phyloP scores from a whole-genome alignment of 2,329 filamentous ascomycete genomes.

The Sclerotinia minor region DNA sequence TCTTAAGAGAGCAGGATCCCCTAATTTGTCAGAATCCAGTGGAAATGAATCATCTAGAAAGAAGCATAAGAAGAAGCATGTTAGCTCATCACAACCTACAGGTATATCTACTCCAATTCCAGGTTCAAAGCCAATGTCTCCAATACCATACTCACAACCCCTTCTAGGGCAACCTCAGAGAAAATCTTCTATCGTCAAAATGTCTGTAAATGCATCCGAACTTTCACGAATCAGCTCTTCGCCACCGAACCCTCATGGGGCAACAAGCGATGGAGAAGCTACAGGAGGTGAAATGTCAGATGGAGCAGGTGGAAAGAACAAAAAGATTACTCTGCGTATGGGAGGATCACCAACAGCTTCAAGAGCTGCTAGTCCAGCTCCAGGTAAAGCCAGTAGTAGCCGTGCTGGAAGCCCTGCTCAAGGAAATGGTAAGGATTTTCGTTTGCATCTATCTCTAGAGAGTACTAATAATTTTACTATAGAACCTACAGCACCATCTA shows the following conservation, averaged over 20 bases:
- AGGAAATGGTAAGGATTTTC: conserved; percentile 28
- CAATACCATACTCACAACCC: conserved; percentile 33
- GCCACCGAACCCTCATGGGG: conserved; percentile 41
- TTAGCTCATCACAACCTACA: conserved; percentile 51
- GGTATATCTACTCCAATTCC: conserved; percentile 58
- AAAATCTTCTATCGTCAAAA: conserved; percentile 39
- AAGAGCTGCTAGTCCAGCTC: conserved; percentile 60
- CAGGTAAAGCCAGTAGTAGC: conserved; percentile 34
- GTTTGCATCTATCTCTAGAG: not conserved
- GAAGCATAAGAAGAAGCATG: conserved; percentile 71
- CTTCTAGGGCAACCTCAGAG: conserved; percentile 32
- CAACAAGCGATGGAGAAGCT: conserved; percentile 70
- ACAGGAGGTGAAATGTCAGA: conserved; percentile 69
- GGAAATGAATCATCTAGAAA: conserved; percentile 86
- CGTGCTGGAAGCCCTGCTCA: conserved; percentile 40
- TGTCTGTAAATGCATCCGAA: conserved; percentile 38
- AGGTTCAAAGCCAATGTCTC: conserved; percentile 40
- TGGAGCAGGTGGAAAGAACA: conserved; percentile 52
- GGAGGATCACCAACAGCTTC: conserved; percentile 55
- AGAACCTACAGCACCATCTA: conserved; percentile 21
- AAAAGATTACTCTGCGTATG: conserved; percentile 54
- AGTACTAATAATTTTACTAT: conserved; percentile 24
- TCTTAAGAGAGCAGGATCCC: conserved; percentile 83
- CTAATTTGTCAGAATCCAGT: conserved; percentile 81
- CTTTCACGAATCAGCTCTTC: conserved; percentile 37